Evolutionary conservation across 2,329 filamentous ascomycete genomes (phyloP), one percentile per base, ranked within the genome.

Genomic region (Pezicula rhizophila): DNA sequence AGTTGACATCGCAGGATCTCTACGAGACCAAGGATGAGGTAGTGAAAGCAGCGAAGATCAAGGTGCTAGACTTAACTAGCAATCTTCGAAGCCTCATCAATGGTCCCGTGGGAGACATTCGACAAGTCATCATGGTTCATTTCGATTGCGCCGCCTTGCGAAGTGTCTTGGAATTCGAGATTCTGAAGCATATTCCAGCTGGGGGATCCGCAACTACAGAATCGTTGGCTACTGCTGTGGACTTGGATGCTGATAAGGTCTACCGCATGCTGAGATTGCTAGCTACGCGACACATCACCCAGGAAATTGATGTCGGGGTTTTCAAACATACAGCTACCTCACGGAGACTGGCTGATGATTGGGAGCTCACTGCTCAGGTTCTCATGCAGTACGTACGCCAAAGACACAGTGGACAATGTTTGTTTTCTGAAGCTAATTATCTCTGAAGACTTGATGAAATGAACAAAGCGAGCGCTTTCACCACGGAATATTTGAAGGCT

Each of bases 361-460:
- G 46, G 14, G 42, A 49, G n/a, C 49, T 55, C 33, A 41, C 49
- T 15, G 57, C 55, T 41, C 34, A 47, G 35, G 45, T 46, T 25
- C 47, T 50, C 17, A 55, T 56, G 51, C 48, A 58, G n/a, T n/a
- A n/a, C n/a, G n/a, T n/a, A n/a, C n/a, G n/a, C n/a, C n/a, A n/a
- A n/a, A n/a, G n/a, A n/a, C n/a, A n/a, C n/a, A n/a, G n/a, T n/a
- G n/a, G n/a, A n/a, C n/a, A n/a, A n/a, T n/a, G n/a, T n/a, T n/a
- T n/a, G n/a, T n/a, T n/a, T n/a, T n/a, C n/a, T n/a, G n/a, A n/a
- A n/a, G n/a, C n/a, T n/a, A n/a, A n/a, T n/a, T n/a, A n/a, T n/a
- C n/a, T n/a, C n/a, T n/a, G n/a, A n/a, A n/a, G n/a, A 48, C 18
- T 64, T 31, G 63, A 65, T 43, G 62, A 65, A 31, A 54, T 61